Evolutionary conservation across 31 red algal species (phyloP).

Genomic region (Bonnemaisonia californica): DNA sequence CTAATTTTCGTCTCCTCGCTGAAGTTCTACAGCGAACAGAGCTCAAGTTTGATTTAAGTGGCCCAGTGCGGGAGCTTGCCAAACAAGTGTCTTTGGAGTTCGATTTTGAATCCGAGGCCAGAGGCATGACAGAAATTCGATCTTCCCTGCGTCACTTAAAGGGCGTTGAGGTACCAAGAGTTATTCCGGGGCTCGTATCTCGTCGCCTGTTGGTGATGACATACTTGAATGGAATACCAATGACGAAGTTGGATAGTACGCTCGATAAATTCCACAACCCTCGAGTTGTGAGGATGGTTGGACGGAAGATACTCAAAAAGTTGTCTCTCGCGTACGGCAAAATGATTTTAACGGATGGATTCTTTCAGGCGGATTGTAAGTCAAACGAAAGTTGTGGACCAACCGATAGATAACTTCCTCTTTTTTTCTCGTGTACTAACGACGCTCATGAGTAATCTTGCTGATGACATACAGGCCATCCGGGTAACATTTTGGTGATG

Average conservation of each 20-base stretch:
- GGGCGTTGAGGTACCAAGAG: slow-evolving; percentile 48
- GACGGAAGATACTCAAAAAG: slow-evolving; percentile 58
- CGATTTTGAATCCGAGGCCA: slow-evolving; percentile 86
- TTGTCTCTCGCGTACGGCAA: slow-evolving; percentile 87
- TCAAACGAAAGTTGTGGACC: slow-evolving; percentile 2
- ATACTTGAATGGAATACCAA: slow-evolving; percentile 77
- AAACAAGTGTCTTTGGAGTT: slow-evolving; percentile 82
- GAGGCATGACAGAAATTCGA: slow-evolving; percentile 67
- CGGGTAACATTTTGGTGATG: slow-evolving; percentile 73
- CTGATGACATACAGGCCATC: slow-evolving; percentile 54
- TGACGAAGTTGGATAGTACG: slow-evolving; percentile 64
- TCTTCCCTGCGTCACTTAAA: slow-evolving; percentile 20
- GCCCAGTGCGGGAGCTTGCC: slow-evolving; percentile 74
- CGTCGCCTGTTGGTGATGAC: slow-evolving; percentile 82
- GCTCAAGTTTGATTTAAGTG: slow-evolving; percentile 84
- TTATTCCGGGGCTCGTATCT: slow-evolving; percentile 62
- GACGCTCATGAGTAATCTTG: too few species aligned
- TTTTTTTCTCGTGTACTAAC: not conserved
- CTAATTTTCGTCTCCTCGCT: slow-evolving; percentile 75
- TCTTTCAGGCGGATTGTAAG: slow-evolving; percentile 79
- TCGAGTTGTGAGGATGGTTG: slow-evolving; percentile 30
- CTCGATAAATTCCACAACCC: slow-evolving; percentile 19
- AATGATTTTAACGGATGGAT: slow-evolving; percentile 84
- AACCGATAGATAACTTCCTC: slow-evolving; percentile 1
- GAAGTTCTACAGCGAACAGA: slow-evolving; percentile 83